Evolutionary conservation across 768 basidiomycete species (phyloP), one percentile per base, ranked within the genome.

Genomic region (Boletus pseudo-olivaceus): DNA sequence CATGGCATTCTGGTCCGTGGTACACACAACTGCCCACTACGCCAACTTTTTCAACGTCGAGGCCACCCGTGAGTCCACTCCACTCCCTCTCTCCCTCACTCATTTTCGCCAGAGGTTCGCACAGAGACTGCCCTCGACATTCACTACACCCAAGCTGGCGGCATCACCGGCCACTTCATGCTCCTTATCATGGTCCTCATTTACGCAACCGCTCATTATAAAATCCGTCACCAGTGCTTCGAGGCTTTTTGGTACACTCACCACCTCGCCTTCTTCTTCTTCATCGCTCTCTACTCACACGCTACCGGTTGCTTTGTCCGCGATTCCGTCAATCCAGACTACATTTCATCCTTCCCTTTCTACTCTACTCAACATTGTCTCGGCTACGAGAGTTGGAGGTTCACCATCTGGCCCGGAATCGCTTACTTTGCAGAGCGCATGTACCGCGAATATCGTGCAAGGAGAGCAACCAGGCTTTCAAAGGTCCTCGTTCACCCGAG

Each of bases 161-260:
- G 91, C n/a, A 87, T 96, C 68, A 92, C 93, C 2, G 94, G 94
- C 14, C 94, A 98, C 69, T 89, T 93, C 71, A 94, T 96, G 93
- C 82, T 96, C 39, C 76, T 97, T 56, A 85, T 94, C 70, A 93
- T 98, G 91, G 70, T 98, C 60, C 68, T 93, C 63, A 93, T 96
- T 81, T 96, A 95, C 70, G 82, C 89, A 38, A 94, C 93, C 20
- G 93, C 94, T 4, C 91, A 94, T 72, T 79, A 83, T 66, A 93
- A 89, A 72, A 85, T 98, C 58, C 88, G 94, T 61, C 71, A 81
- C 56, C 90, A 93, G 71, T 90, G 85, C 75, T 97, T 95, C 72
- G 94, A 98, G 71, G 91, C 83, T 1, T 98, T 98, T 78, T 96
- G 93, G 93, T 96, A 94, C 71, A 94, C 93, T 33, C 94, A 96